These are phyloP conservation scores for Ceratocystis alfenasii DNA, from an alignment of 2,329 filamentous ascomycete genomes.

Conservation along the genomic window DNA sequence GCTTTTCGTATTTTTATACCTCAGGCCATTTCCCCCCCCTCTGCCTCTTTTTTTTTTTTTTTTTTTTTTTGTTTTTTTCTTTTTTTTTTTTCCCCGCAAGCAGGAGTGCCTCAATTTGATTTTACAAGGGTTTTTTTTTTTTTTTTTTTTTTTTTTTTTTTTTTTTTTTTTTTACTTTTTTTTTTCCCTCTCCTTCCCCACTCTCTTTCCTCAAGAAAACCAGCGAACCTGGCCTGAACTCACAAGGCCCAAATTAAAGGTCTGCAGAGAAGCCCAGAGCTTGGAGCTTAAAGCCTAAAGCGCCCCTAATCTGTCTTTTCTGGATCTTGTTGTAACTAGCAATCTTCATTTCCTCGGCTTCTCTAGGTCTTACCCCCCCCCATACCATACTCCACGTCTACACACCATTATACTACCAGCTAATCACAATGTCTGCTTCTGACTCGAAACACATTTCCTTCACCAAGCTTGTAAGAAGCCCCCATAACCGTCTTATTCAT, in stretches of 20 bases:
- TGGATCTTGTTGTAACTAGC: not conserved
- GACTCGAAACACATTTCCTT: slow-evolving; percentile 22
- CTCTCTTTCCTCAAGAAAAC: not conserved
- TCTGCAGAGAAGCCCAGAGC: not conserved
- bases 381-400: too few relatives aligned
- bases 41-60: not conserved
- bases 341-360: not conserved
- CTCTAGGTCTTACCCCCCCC: not conserved
- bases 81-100: too few relatives aligned
- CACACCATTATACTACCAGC: not conserved
- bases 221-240: not conserved
- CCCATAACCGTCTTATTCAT: not conserved
- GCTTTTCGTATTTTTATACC: too few relatives aligned
- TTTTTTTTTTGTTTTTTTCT: not conserved
- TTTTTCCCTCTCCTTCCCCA: not conserved
- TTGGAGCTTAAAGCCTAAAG: not conserved
- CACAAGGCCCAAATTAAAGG: too few relatives aligned
- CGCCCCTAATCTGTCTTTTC: not conserved
- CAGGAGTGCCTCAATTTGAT: too few relatives aligned
- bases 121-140: not conserved
- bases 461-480: slow-evolving; percentile 18
- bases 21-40: too few relatives aligned
- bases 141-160: not conserved
- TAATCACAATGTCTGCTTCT: slow-evolving; percentile 20
- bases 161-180: not conserved